Conservation (phyloP, 2,329 filamentous ascomycete genomes). For the Claviceps arundinis region DNA sequence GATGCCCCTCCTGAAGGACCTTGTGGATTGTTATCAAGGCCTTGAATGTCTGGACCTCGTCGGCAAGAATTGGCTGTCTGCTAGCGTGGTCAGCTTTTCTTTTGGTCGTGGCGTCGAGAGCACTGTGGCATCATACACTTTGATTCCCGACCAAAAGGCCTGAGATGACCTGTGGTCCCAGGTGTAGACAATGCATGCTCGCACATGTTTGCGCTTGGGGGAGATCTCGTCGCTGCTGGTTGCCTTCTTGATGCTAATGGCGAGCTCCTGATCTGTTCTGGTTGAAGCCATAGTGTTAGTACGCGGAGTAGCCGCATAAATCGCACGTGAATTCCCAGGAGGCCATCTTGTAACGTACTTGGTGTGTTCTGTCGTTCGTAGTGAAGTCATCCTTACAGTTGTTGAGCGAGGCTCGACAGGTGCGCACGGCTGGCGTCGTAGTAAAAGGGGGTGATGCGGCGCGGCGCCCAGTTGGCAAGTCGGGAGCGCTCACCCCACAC, state of each 20-base stretch:
- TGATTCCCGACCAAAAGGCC: constrained; percentile 96
- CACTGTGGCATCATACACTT: constrained; percentile 56
- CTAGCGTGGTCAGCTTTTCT: neutral
- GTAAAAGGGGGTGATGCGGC: constrained; percentile 1
- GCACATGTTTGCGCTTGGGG: constrained; percentile 81
- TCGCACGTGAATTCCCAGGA: neutral
- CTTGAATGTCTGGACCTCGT: constrained; percentile 98
- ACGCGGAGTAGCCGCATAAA: neutral
- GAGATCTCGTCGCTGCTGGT: constrained; percentile 56
- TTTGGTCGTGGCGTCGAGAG: neutral
- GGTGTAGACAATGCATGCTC: constrained; percentile 94
- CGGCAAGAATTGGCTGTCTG: constrained; percentile 92
- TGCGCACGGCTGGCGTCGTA: constrained; percentile 2
- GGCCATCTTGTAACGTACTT: constrained; percentile 15
- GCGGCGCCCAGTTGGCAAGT: neutral
- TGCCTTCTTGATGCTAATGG: constrained; percentile 58
- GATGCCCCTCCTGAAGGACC: constrained; percentile 92
- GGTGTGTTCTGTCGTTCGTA: constrained; percentile 23
- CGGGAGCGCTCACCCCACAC: neutral
- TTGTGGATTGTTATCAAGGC: constrained; percentile 95
- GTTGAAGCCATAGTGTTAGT: neutral
- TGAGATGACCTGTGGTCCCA: constrained; percentile 96
- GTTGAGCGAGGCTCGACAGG: constrained; percentile 1
- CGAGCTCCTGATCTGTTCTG: constrained; percentile 55
- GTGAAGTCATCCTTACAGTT: constrained; percentile 15